These are phyloP conservation scores for Leptodontidium sp. DNA, from an alignment of 2,329 filamentous ascomycete genomes.

Conservation along the genomic window DNA sequence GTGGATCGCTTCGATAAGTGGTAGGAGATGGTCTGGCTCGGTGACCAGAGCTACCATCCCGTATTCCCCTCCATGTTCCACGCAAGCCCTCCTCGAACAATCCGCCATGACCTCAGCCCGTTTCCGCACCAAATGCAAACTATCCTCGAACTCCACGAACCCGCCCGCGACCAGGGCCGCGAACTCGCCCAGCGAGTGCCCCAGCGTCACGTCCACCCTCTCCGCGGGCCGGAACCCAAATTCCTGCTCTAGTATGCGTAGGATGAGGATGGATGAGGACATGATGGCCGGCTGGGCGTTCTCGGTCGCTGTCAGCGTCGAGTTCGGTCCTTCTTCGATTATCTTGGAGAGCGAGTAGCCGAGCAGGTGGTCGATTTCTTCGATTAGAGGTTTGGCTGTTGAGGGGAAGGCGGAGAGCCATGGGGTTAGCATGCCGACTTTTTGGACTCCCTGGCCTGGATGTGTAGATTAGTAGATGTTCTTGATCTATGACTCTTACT, in stretches of 20 bases:
- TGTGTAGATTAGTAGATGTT: conserved; percentile 23
- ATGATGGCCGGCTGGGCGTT: conserved; percentile 97
- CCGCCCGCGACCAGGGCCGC: conserved; percentile 87
- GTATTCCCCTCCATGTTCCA: conserved; percentile 79
- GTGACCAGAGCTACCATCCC: conserved; percentile 96
- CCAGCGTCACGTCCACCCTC: conserved; percentile 82
- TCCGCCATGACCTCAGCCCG: conserved; percentile 85
- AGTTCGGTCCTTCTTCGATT: conserved; percentile 82
- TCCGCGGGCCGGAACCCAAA: conserved; percentile 78
- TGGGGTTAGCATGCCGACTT: conserved; percentile 84
- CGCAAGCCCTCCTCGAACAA: conserved; percentile 72
- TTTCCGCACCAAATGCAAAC: conserved; percentile 76
- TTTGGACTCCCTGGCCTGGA: conserved; percentile 85
- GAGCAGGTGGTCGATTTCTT: conserved; percentile 84
- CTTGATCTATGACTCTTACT: conserved; percentile 10
- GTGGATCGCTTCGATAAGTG: conserved; percentile 76
- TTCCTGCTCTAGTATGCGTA: conserved; percentile 85
- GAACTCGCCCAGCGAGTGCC: conserved; percentile 93
- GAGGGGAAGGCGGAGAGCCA: conserved; percentile 88
- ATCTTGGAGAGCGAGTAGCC: conserved; percentile 78
- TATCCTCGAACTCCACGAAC: conserved; percentile 80
- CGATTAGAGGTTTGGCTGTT: conserved; percentile 77
- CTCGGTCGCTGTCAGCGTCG: conserved; percentile 78
- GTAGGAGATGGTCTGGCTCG: conserved; percentile 77
- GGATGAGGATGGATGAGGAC: conserved; percentile 89